Evolutionary conservation across 1,284 basidiomycete species (phyloP).

Genomic region (Ceratobasidium papillatum): DNA sequence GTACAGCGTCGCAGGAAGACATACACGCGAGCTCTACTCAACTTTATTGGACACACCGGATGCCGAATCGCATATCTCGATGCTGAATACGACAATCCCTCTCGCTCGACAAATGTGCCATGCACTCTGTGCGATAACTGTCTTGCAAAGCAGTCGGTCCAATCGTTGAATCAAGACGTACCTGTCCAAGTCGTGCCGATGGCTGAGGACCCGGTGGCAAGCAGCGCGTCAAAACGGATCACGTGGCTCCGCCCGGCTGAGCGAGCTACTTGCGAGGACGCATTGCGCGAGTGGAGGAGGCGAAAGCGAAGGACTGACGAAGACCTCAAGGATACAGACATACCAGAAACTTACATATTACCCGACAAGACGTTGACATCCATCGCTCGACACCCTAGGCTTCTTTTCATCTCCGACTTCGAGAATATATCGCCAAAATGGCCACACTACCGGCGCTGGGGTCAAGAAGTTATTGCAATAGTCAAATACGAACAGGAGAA

Average conservation of each 20-base stretch:
- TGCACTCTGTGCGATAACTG: not conserved
- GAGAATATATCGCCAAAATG: not conserved
- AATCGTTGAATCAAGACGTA: not conserved
- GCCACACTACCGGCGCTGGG: not conserved
- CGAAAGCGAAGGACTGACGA: not conserved
- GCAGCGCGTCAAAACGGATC: not conserved
- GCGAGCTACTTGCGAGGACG: not conserved
- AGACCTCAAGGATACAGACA: not conserved
- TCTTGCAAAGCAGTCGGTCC: not conserved
- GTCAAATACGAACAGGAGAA: not conserved
- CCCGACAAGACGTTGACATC: not conserved
- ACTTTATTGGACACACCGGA: not conserved
- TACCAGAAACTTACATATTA: not conserved
- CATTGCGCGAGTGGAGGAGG: not conserved
- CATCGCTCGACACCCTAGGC: not conserved
- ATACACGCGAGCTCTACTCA: not conserved
- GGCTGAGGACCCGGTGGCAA: not conserved
- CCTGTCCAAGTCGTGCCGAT: not conserved
- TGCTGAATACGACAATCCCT: not conserved
- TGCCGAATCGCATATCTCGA: not conserved
- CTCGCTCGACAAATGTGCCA: not conserved
- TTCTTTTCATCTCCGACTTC: not conserved
- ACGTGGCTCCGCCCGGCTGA: not conserved
- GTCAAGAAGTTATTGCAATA: not conserved
- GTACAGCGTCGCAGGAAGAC: too few relatives aligned